Percentiles rank a stretch among this genome's conserved stretches.
Evolutionary conservation across 78 protist species (phyloP).

Genomic region (Polysphondylium violaceum): DNA sequence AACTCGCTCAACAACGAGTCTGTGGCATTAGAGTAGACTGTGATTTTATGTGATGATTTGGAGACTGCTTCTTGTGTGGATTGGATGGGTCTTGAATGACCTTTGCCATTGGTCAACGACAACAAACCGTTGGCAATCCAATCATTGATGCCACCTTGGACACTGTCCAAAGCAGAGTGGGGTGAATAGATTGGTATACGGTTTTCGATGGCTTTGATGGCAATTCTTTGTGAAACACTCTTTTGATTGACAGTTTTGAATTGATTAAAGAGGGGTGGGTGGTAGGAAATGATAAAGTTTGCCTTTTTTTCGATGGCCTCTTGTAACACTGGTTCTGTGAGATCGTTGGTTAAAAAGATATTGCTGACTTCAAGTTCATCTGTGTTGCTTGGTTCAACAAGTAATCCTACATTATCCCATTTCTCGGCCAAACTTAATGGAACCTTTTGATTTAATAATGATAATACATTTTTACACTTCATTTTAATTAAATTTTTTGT

Average conservation of each 20-base stretch:
- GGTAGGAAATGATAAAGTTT: conserved; percentile 77
- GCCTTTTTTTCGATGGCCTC: conserved; percentile 67
- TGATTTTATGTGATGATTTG: background rate
- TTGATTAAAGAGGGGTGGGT: conserved; percentile 82
- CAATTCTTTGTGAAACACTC: conserved; percentile 64
- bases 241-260: conserved; percentile 70
- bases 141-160: conserved; percentile 85
- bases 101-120: conserved; percentile 9
- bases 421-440: conserved; percentile 73
- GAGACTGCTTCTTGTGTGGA: background rate
- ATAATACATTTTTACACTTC: conserved; percentile 4
- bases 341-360: conserved; percentile 83
- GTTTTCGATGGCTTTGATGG: conserved; percentile 68
- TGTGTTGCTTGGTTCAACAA: conserved; percentile 61
- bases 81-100: background rate
- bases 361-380: background rate
- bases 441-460: background rate
- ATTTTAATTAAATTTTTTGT: background rate
- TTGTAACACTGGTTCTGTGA: conserved; percentile 81
- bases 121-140: conserved; percentile 66
- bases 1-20: too few species aligned
- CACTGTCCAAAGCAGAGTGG: conserved; percentile 81
- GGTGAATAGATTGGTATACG: conserved; percentile 83
- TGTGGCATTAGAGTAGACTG: background rate
- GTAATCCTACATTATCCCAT: conserved; percentile 91